Conservation (phyloP, 1,284 basidiomycete species). For the Gomphus sp. region DNA sequence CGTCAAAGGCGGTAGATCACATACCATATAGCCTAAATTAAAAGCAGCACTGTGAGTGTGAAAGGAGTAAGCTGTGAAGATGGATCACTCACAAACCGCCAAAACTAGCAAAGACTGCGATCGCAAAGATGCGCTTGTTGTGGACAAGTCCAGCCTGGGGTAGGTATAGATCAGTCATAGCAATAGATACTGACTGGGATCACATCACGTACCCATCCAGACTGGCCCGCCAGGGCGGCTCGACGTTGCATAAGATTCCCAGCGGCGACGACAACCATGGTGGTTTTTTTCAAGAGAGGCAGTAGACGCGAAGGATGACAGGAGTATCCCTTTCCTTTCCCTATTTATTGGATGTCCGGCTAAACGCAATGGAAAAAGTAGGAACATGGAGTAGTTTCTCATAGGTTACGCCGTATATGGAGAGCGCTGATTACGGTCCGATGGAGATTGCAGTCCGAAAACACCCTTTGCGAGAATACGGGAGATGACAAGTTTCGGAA, state of each 20-base stretch:
- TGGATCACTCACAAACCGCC: constrained; percentile 55
- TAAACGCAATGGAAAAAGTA: background rate
- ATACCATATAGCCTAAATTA: constrained; percentile 45
- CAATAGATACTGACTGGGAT: background rate
- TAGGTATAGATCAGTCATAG: background rate
- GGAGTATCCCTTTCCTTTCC: background rate
- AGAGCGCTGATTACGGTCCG: background rate
- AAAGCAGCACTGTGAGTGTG: background rate
- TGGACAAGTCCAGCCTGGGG: constrained; percentile 49
- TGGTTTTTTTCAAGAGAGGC: background rate
- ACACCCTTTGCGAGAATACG: background rate
- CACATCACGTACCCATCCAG: constrained; percentile 51
- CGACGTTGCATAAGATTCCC: constrained; percentile 34
- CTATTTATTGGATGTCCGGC: background rate
- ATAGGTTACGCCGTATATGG: background rate
- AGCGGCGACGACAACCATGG: background rate
- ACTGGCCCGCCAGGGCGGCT: constrained; percentile 47
- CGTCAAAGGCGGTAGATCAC: constrained; percentile 9
- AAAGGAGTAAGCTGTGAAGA: background rate
- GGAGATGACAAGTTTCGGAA: background rate
- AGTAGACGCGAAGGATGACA: background rate
- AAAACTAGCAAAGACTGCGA: constrained; percentile 63
- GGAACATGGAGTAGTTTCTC: background rate
- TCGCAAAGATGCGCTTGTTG: constrained; percentile 50
- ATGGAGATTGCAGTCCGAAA: background rate